phyloP scores from a whole-genome alignment of 2,329 filamentous ascomycete genomes.

The Penicillium sp. region DNA sequence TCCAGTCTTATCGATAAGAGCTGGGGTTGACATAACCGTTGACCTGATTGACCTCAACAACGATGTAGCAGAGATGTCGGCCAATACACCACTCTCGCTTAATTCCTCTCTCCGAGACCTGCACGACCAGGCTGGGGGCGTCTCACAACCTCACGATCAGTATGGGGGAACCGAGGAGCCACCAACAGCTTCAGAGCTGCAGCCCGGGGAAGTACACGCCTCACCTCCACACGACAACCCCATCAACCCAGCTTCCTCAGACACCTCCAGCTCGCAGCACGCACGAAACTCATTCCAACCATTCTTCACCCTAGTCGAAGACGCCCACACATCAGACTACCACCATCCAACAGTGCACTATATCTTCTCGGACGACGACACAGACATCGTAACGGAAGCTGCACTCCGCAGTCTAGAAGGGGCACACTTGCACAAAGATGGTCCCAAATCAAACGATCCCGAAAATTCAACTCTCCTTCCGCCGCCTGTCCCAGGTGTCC shows the following conservation, averaged over 20 bases:
- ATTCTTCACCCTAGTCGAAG: slow-evolving; percentile 82
- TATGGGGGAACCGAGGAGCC: slow-evolving; percentile 7
- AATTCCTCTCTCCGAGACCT: slow-evolving; percentile 21
- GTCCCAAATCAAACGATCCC: slow-evolving; percentile 12
- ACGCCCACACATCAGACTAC: slow-evolving; percentile 68
- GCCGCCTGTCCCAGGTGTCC: slow-evolving; percentile 45
- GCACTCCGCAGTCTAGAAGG: slow-evolving; percentile 55
- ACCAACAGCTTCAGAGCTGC: slow-evolving; percentile 7
- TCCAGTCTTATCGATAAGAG: slow-evolving; percentile 32
- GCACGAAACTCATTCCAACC: slow-evolving; percentile 58
- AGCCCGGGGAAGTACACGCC: background rate
- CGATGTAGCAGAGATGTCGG: slow-evolving; percentile 41
- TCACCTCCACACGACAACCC: slow-evolving; percentile 8
- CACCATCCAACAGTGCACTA: slow-evolving; percentile 87
- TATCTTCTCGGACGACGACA: slow-evolving; percentile 89
- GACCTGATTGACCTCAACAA: background rate
- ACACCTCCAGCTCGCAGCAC: no score
- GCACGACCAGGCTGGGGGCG: slow-evolving; percentile 9
- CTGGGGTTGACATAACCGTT: slow-evolving; percentile 1
- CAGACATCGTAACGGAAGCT: slow-evolving; percentile 69
- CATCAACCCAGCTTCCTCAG: background rate
- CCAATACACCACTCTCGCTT: slow-evolving; percentile 27
- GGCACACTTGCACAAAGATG: slow-evolving; percentile 26
- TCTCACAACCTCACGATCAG: slow-evolving; percentile 15
- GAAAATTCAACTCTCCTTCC: slow-evolving; percentile 43